Percentiles rank a stretch among this genome's conserved stretches.
Evolutionary conservation across 805 yeast genomes (phyloP).

Genomic region (Starmerella bombi): DNA sequence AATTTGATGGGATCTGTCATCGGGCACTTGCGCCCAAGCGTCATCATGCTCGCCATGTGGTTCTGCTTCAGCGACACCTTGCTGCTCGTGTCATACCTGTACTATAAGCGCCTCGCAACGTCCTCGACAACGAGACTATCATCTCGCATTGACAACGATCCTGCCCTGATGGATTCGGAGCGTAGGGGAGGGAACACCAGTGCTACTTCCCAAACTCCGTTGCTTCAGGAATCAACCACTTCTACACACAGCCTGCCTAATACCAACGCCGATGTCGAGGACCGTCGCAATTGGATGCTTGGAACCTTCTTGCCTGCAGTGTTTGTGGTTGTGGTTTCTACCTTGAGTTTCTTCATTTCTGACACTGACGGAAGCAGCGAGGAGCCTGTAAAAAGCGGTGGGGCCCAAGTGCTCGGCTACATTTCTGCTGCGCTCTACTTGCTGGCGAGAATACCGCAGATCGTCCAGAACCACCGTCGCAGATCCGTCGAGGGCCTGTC

Average conservation of each 20-base stretch:
- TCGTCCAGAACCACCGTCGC: conserved; percentile 61
- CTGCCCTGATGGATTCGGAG: background rate
- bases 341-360: conserved; percentile 43
- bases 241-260: background rate
- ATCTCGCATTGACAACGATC: background rate
- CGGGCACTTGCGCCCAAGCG: conserved; percentile 60
- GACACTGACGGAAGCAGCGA: conserved; percentile 14
- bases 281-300: conserved; percentile 17
- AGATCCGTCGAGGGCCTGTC: conserved; percentile 79
- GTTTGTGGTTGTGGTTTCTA: conserved; percentile 51
- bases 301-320: conserved; percentile 43
- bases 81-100: conserved; percentile 44
- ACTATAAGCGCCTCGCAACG: conserved; percentile 31
- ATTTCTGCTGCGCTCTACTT: conserved; percentile 53
- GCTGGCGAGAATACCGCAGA: conserved; percentile 75
- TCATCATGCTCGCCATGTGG: conserved; percentile 59
- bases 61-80: conserved; percentile 57
- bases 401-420: conserved; percentile 58
- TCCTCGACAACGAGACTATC: background rate
- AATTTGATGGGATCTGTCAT: conserved; percentile 56
- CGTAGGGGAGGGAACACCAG: background rate
- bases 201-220: conserved; percentile 17
- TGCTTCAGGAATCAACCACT: conserved; percentile 24
- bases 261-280: conserved; percentile 19
- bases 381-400: conserved; percentile 19